phyloP scores from a whole-genome alignment of 2,329 filamentous ascomycete species.

The Alternaria brassicicola region DNA sequence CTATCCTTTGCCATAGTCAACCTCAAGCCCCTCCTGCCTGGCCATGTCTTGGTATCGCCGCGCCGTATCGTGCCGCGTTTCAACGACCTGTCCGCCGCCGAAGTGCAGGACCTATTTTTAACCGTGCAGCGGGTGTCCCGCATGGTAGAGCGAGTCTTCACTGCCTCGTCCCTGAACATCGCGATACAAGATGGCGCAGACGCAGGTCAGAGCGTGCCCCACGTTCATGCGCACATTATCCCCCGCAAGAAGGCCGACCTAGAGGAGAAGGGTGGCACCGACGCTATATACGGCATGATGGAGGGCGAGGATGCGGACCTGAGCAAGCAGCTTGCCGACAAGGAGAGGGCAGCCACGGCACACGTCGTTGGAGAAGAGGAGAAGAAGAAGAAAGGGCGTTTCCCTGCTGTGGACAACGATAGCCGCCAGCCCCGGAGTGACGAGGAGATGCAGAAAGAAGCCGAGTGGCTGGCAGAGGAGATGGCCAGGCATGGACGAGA shows the following conservation, averaged over 20 bases:
- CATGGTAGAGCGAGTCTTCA: constrained; percentile 69
- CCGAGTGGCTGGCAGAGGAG: constrained; percentile 66
- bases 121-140: constrained; percentile 82
- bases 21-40: constrained; percentile 89
- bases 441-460: constrained; percentile 82
- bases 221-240: constrained; percentile 93
- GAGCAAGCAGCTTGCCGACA: constrained; percentile 70
- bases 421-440: constrained; percentile 67
- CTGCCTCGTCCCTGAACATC: constrained; percentile 82
- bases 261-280: constrained; percentile 63
- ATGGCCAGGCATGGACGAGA: constrained; percentile 47
- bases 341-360: constrained; percentile 51
- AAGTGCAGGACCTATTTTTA: constrained; percentile 85
- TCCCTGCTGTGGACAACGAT: constrained; percentile 72
- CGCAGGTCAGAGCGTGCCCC: constrained; percentile 90
- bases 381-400: constrained; percentile 57
- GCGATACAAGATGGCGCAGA: constrained; percentile 92
- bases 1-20: constrained; percentile 90
- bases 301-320: constrained; percentile 86
- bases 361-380: constrained; percentile 35
- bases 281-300: constrained; percentile 82
- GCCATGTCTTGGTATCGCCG: constrained; percentile 91
- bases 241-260: constrained; percentile 69
- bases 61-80: constrained; percentile 71
- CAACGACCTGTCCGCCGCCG: constrained; percentile 71